Conservation (phyloP, 257 asterid genomes). For the Solanum boliviense region DNA sequence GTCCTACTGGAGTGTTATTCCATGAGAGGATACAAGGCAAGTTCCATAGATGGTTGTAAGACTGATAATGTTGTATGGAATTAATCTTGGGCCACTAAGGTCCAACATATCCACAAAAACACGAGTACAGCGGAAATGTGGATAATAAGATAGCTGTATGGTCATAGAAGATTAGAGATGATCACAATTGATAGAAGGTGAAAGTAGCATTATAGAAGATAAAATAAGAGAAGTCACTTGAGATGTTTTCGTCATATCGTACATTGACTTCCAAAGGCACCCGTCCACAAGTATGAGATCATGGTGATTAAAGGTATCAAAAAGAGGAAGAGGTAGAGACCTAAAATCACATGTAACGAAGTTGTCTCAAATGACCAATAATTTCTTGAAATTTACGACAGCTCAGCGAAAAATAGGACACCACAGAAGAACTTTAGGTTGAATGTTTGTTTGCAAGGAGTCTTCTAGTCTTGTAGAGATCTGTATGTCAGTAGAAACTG, state of each 20-base stretch:
- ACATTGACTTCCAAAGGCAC: background rate
- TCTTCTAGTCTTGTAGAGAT: background rate
- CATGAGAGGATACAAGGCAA: background rate
- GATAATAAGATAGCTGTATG: background rate
- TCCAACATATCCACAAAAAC: background rate
- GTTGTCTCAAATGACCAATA: background rate
- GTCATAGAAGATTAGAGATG: background rate
- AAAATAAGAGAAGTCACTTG: background rate
- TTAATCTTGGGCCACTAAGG: background rate
- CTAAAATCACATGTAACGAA: background rate
- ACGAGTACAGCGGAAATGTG: background rate
- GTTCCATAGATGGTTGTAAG: background rate
- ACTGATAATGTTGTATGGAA: background rate
- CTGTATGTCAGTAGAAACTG: background rate
- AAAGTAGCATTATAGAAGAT: background rate
- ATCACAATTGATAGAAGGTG: background rate
- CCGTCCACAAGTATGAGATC: background rate
- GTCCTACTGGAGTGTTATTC: background rate
- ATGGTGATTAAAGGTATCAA: background rate
- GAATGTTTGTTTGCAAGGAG: background rate
- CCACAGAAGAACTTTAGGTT: background rate
- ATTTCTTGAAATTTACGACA: background rate
- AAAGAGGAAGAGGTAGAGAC: background rate
- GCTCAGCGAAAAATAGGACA: background rate
- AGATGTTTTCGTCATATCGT: background rate